These are phyloP conservation scores for Thermothielavioides terrestris DNA, from an alignment of 495 filamentous ascomycete species.

Conservation along the genomic window DNA sequence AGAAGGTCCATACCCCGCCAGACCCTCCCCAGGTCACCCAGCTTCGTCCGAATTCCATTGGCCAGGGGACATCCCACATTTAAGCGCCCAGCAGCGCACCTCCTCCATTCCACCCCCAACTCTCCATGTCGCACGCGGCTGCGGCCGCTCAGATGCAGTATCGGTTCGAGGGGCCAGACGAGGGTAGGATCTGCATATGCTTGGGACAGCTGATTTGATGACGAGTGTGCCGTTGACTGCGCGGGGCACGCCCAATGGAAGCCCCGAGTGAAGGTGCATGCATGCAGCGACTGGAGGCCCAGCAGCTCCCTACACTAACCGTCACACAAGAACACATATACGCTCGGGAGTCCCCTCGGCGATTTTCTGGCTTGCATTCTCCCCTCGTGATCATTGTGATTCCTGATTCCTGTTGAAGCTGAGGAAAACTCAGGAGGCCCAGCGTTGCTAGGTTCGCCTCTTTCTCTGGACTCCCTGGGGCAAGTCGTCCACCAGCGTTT, in stretches of 20 bases:
- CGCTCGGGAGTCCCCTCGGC: neutral
- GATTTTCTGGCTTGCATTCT: neutral
- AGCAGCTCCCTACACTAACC: neutral
- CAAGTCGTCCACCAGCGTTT: neutral
- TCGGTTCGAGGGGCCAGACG: constrained; percentile 6
- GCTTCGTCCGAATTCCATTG: neutral
- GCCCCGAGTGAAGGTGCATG: constrained; percentile 12
- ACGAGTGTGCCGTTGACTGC: constrained; percentile 1
- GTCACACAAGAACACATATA: constrained; percentile 1
- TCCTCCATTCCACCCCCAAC: neutral
- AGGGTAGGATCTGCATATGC: constrained; percentile 7
- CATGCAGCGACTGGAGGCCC: constrained; percentile 6
- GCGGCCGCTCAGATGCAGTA: neutral
- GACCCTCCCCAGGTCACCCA: neutral
- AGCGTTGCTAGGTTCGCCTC: no score
- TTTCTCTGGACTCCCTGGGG: neutral
- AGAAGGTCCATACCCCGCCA: constrained; percentile 9
- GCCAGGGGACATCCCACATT: constrained; percentile 16
- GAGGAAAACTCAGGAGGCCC: no score
- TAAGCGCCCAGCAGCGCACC: constrained; percentile 20
- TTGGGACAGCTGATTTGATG: constrained; percentile 14
- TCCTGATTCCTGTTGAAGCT: no score
- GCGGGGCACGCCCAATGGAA: constrained; percentile 6
- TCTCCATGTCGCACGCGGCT: neutral
- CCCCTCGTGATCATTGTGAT: neutral